phyloP scores from a whole-genome alignment of 2,329 filamentous ascomycete species.

The Pestalotiopsis sp. region DNA sequence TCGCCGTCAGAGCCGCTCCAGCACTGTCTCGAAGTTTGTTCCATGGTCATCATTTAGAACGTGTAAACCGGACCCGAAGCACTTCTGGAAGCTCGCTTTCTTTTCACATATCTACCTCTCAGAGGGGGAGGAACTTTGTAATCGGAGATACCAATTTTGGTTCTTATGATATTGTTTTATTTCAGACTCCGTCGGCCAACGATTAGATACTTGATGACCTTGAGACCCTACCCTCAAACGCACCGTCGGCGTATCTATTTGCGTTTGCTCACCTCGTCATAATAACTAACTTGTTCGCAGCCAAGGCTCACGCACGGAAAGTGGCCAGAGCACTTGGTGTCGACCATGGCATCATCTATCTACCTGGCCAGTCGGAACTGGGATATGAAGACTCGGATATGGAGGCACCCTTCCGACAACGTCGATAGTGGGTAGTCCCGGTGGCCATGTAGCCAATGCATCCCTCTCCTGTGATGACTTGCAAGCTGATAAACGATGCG shows the following conservation, averaged over 20 bases:
- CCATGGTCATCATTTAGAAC: too few relatives aligned
- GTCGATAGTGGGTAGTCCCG: constrained; percentile 54
- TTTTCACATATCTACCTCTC: too few relatives aligned
- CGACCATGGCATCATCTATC: constrained; percentile 55
- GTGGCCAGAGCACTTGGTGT: constrained; percentile 54
- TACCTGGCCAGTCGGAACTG: constrained; percentile 53
- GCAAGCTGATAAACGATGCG: constrained; percentile 12
- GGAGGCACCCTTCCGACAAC: constrained; percentile 57
- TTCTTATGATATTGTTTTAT: too few relatives aligned
- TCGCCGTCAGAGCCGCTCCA: too few relatives aligned
- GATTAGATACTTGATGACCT: background rate
- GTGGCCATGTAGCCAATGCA: background rate
- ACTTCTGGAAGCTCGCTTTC: too few relatives aligned
- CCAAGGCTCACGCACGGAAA: constrained; percentile 60
- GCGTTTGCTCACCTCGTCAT: background rate
- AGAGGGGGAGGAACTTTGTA: too few relatives aligned
- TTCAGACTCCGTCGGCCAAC: background rate
- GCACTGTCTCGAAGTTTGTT: too few relatives aligned
- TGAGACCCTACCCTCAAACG: background rate
- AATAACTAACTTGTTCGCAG: constrained; percentile 33
- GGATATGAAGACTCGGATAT: constrained; percentile 64
- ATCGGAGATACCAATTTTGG: too few relatives aligned
- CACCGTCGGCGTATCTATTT: background rate
- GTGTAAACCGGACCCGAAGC: too few relatives aligned
- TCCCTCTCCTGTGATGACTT: background rate